phyloP scores from a whole-genome alignment of 2,329 filamentous ascomycete species.

The Ilyonectria robusta region DNA sequence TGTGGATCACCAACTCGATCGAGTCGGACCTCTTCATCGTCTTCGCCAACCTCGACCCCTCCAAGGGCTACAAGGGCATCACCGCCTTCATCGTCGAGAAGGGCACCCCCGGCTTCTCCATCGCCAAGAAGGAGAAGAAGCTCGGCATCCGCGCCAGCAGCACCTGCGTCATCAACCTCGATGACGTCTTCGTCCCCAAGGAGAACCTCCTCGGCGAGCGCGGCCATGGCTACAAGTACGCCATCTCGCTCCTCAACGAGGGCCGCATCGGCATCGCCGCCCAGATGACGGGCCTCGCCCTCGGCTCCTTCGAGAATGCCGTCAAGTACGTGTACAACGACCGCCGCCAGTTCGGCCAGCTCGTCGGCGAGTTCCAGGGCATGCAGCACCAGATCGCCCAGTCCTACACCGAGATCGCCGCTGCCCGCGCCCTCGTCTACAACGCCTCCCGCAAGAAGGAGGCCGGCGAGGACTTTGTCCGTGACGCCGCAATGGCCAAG shows the following conservation, averaged over 20 bases:
- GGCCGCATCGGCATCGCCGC: slow-evolving; percentile 97
- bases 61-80: slow-evolving; percentile 96
- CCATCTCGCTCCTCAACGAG: slow-evolving; percentile 94
- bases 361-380: slow-evolving; percentile 97
- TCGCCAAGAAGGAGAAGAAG: slow-evolving; percentile 99
- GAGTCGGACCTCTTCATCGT: slow-evolving; percentile 97
- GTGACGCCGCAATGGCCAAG: slow-evolving; percentile 98
- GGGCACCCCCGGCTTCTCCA: slow-evolving; percentile 87
- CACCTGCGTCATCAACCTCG: slow-evolving; percentile 97
- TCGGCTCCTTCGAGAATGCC: slow-evolving; percentile 96
- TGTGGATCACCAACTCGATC: slow-evolving; percentile 99
- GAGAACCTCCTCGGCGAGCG: slow-evolving; percentile 90
- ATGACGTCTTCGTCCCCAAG: slow-evolving; percentile 92
- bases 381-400: slow-evolving; percentile 99
- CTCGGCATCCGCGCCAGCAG: slow-evolving; percentile 95
- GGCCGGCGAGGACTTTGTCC: slow-evolving; percentile 93
- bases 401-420: slow-evolving; percentile 92
- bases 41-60: slow-evolving; percentile 94
- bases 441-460: slow-evolving; percentile 99
- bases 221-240: slow-evolving; percentile 97
- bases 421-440: slow-evolving; percentile 92
- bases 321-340: slow-evolving; percentile 97
- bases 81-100: slow-evolving; percentile 97
- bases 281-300: slow-evolving; percentile 97
- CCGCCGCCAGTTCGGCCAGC: slow-evolving; percentile 93